Evolutionary conservation across 352 stramenopile genomes (phyloP).

Genomic region (Globisporangium canariense): DNA sequence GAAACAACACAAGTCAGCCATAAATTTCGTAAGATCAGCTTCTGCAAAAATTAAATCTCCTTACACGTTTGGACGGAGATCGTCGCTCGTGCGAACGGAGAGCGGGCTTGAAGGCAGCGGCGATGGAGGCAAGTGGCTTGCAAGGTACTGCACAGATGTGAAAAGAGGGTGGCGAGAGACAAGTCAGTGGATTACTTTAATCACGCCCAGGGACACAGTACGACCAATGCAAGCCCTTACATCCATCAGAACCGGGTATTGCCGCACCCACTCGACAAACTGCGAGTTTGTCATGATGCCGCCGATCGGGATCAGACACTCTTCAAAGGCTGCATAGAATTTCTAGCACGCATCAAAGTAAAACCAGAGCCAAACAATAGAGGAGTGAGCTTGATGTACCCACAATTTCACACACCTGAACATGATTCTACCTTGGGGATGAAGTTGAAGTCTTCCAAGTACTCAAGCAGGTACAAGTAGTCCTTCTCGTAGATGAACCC

Average conservation of each 20-base stretch:
- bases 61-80: conserved; percentile 39
- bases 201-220: not conserved
- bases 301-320: conserved; percentile 56
- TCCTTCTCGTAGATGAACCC: conserved; percentile 65
- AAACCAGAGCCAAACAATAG: not conserved
- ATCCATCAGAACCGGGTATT: conserved; percentile 63
- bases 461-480: conserved; percentile 66
- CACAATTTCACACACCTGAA: not conserved
- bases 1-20: conserved; percentile 6
- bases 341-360: conserved; percentile 24
- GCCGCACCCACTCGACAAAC: conserved; percentile 75
- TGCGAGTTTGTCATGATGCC: conserved; percentile 52
- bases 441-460: conserved; percentile 54
- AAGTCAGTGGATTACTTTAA: not conserved
- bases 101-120: conserved; percentile 31
- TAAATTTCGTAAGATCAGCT: not conserved
- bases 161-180: not conserved
- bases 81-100: conserved; percentile 36
- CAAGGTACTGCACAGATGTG: conserved; percentile 35
- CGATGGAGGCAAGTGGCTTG: conserved; percentile 41
- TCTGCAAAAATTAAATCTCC: not conserved
- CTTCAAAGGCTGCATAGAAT: conserved; percentile 73
- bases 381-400: not conserved
- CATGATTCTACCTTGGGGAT: conserved; percentile 47
- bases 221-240: conserved; percentile 24